phyloP scores from a whole-genome alignment of 306 rosid genomes.

The Fagus sylvatica region DNA sequence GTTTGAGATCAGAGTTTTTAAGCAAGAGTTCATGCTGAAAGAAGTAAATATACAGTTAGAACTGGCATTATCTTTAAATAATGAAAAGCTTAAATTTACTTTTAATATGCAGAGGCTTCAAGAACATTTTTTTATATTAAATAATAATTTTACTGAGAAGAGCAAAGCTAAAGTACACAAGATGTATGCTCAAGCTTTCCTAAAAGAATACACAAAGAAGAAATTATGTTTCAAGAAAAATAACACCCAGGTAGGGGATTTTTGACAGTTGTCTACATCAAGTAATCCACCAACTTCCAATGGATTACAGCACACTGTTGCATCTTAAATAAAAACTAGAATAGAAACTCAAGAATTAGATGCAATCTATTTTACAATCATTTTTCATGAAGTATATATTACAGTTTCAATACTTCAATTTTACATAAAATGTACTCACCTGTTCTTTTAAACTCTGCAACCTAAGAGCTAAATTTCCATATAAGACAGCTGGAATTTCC shows the following conservation, averaged over 20 bases:
- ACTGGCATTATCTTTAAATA: not conserved
- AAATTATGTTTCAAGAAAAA: not conserved
- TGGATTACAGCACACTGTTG: not conserved
- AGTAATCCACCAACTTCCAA: not conserved
- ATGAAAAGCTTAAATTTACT: not conserved
- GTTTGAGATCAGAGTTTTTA: conserved; percentile 35
- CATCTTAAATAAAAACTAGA: not conserved
- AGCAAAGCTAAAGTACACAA: too few relatives aligned
- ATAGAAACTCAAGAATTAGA: not conserved
- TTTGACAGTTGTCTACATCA: not conserved
- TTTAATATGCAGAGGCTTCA: not conserved
- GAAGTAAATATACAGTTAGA: conserved; percentile 31
- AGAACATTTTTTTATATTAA: not conserved
- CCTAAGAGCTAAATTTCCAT: conserved; percentile 22
- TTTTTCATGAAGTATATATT: not conserved
- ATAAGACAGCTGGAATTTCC: conserved; percentile 34
- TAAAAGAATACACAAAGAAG: too few relatives aligned
- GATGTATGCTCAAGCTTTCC: too few relatives aligned
- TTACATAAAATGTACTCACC: conserved; percentile 43
- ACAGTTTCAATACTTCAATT: not conserved
- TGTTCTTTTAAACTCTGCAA: conserved; percentile 40
- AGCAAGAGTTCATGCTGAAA: conserved; percentile 53
- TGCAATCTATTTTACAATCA: not conserved
- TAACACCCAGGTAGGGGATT: not conserved
- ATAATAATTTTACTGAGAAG: too few relatives aligned